Evolutionary conservation across 352 stramenopile genomes (phyloP).

Genomic region (Phytophthora litchii): DNA sequence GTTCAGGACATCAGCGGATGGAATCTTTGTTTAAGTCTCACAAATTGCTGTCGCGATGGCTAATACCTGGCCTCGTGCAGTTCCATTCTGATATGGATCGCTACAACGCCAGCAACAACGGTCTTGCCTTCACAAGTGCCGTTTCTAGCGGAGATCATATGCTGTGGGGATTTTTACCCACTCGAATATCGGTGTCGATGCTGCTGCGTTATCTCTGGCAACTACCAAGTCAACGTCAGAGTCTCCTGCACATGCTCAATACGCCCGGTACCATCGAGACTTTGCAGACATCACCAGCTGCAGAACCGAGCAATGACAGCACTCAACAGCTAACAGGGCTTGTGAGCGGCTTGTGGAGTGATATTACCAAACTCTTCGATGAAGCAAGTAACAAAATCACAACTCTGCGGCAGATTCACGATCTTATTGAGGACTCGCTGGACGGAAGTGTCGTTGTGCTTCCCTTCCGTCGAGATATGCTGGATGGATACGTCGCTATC

Average conservation of each 20-base stretch:
- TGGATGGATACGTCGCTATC: slow-evolving; percentile 68
- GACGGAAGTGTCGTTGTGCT: slow-evolving; percentile 44
- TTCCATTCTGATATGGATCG: slow-evolving; percentile 81
- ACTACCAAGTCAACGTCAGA: slow-evolving; percentile 44
- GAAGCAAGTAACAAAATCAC: slow-evolving; percentile 67
- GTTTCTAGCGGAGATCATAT: slow-evolving; percentile 67
- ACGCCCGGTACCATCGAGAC: slow-evolving; percentile 21
- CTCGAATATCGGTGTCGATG: slow-evolving; percentile 58
- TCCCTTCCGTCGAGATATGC: slow-evolving; percentile 59
- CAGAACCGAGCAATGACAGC: slow-evolving; percentile 10
- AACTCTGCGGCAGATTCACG: slow-evolving; percentile 63
- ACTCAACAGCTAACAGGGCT: slow-evolving; percentile 58
- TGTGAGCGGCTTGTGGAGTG: slow-evolving; percentile 71
- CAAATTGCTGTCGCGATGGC: slow-evolving; percentile 41
- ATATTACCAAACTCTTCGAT: slow-evolving; percentile 74
- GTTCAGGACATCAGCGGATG: slow-evolving; percentile 31
- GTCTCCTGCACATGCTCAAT: slow-evolving; percentile 36
- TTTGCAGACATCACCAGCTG: slow-evolving; percentile 20
- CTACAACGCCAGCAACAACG: slow-evolving; percentile 74
- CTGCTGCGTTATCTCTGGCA: slow-evolving; percentile 77
- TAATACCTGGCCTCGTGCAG: slow-evolving; percentile 54
- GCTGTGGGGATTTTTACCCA: slow-evolving; percentile 75
- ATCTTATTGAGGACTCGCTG: slow-evolving; percentile 56
- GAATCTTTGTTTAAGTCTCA: slow-evolving; percentile 49
- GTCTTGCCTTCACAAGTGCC: slow-evolving; percentile 67